phyloP scores from a whole-genome alignment of 306 rosid genomes.

The Quercus parvula region DNA sequence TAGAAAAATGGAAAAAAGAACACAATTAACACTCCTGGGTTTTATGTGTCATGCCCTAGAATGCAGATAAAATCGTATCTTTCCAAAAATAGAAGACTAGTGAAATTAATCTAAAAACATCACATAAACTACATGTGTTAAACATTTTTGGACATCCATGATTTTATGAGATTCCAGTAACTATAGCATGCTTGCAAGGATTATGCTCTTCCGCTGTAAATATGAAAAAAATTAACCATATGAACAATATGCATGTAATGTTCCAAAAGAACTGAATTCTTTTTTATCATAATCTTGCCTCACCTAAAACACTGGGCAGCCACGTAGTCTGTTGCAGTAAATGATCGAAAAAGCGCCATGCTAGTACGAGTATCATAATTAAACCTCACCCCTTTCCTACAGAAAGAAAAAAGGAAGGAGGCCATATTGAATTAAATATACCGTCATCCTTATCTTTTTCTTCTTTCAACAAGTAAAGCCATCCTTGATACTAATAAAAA shows the following conservation, averaged over 20 bases:
- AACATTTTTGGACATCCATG: background rate
- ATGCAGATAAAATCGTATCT: background rate
- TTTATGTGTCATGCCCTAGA: background rate
- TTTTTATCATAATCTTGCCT: constrained; percentile 12
- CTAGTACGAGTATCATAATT: constrained; percentile 80
- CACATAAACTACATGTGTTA: background rate
- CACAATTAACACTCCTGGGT: background rate
- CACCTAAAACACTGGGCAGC: constrained; percentile 89
- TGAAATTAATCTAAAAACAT: background rate
- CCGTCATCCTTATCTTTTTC: background rate
- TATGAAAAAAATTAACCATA: background rate
- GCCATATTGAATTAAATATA: background rate
- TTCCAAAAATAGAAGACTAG: background rate
- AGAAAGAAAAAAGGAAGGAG: constrained; percentile 13
- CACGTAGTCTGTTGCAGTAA: constrained; percentile 79
- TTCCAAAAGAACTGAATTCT: constrained; percentile 3
- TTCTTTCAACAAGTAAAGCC: background rate
- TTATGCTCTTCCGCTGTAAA: background rate
- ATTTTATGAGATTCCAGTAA: background rate
- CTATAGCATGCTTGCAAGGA: background rate
- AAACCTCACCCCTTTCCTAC: constrained; percentile 53
- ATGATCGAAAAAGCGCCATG: constrained; percentile 74
- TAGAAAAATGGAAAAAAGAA: background rate
- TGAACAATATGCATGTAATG: background rate
- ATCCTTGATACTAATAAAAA: constrained; percentile 5